Conservation (phyloP, 257 asterid genomes). For the Lavandula angustifolia region DNA sequence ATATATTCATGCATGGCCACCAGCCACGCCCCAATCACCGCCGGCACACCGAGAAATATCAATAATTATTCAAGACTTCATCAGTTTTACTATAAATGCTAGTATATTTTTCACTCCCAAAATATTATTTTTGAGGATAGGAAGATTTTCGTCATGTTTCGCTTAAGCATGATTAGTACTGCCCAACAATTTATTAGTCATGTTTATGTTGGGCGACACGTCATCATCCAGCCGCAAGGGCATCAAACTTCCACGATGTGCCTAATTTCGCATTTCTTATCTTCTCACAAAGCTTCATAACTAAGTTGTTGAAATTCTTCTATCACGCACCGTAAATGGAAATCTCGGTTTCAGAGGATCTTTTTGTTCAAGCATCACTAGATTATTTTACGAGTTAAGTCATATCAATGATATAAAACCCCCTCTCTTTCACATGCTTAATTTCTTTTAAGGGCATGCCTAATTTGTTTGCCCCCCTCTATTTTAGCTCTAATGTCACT, state of each 20-base stretch:
- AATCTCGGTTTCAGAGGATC: background rate
- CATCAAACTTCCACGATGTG: conserved; percentile 21
- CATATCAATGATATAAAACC: background rate
- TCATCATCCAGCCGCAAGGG: conserved; percentile 27
- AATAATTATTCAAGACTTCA: too few relatives aligned
- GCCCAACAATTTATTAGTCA: background rate
- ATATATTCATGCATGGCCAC: too few relatives aligned
- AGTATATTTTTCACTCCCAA: too few relatives aligned
- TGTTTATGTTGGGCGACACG: conserved; percentile 12
- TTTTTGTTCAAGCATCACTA: too few relatives aligned
- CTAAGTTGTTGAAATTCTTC: background rate
- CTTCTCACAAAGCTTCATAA: background rate
- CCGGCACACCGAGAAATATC: too few relatives aligned
- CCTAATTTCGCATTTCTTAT: background rate
- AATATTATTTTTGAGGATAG: too few relatives aligned
- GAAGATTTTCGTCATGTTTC: too few relatives aligned
- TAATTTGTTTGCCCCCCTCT: conserved; percentile 1
- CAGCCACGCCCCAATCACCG: too few relatives aligned
- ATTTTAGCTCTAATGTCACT: background rate
- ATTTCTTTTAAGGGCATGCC: background rate
- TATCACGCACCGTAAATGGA: background rate
- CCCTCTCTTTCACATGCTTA: background rate
- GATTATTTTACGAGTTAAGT: background rate
- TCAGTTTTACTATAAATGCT: too few relatives aligned
- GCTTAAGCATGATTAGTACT: too few relatives aligned